Base-by-base conservation (phyloP, 768 basidiomycete genomes). In the Trametes villosa region DNA sequence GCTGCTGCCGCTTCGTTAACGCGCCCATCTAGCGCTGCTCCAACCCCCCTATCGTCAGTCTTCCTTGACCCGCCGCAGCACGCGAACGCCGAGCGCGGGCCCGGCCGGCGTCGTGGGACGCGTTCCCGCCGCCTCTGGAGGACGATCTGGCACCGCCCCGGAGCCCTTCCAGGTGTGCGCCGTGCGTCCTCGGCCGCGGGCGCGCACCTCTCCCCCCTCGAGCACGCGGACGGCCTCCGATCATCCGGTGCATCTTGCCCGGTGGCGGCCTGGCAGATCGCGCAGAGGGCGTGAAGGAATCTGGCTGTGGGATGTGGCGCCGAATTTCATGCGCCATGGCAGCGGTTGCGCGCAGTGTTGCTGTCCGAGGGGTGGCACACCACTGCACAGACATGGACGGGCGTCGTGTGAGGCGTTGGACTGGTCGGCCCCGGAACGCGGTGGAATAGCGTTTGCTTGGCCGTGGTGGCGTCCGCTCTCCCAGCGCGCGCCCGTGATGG, bases 61-160 rank as follows among this genome's bases (percentile, higher is more conserved):
- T 41, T 49, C 47, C 56, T 50, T 41, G 56, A 57, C 56, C 56
- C 56, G 56, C 56, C 56, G 47, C 56, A 57, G 56, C 56, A 57
- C 9, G 5, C 22, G 2, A 7, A 4, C 3, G 3, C 44, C 9
- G 17, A 13, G 26, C 33, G n/a, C 24, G 15, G 22, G 31, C 44
- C 53, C 44, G 33, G 53, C 31, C 50, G 50, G 42, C 27, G 34
- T 11, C 53, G 34, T 24, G 31, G 22, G 20, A 29, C 45, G 6
- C 38, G 9, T 29, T 31, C 46, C 55, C 26, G 33, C 26, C 29
- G 38, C n/a, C 17, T 40, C 11, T 12, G 34, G n/a, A n/a, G n/a
- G 46, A 38, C 55, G 45, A 57, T 38, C 45, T 47, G 55, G 46
- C 34, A 38, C 55, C 55, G 45, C 46, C 41, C 38, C 55, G 54